Percentiles rank a stretch among this genome's conserved stretches.
These are phyloP conservation scores for Candida gigantensis DNA, from an alignment of 1,139 yeast genomes.

Conservation along the genomic window DNA sequence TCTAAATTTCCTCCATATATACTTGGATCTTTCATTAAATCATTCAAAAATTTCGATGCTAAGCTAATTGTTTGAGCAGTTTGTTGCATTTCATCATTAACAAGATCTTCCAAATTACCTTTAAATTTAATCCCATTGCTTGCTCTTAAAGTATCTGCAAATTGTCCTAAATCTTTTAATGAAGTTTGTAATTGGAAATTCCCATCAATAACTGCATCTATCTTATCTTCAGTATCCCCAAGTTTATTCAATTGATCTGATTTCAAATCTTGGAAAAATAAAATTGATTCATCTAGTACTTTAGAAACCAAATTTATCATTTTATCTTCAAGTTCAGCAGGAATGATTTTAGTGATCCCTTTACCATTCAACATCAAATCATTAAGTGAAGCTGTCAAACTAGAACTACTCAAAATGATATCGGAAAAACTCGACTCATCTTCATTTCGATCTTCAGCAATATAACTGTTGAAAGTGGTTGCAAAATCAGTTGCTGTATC, in stretches of 20 bases:
- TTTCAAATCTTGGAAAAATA: conserved; percentile 60
- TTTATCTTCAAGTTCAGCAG: conserved; percentile 55
- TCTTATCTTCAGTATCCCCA: conserved; percentile 62
- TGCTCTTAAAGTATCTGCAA: conserved; percentile 56
- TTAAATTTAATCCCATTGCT: conserved; percentile 42
- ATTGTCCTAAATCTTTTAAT: conserved; percentile 58
- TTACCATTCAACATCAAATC: conserved; percentile 71
- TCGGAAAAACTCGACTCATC: conserved; percentile 58
- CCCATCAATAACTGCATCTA: conserved; percentile 74
- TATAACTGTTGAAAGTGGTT: conserved; percentile 70
- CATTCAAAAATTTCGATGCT: conserved; percentile 63
- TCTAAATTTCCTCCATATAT: conserved; percentile 63
- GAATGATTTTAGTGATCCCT: conserved; percentile 61
- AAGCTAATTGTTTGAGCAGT: conserved; percentile 70
- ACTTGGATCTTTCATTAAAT: conserved; percentile 56
- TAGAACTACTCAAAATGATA: conserved; percentile 67
- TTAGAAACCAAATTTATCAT: conserved; percentile 53
- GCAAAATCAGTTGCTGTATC: conserved; percentile 81
- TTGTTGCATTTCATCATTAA: conserved; percentile 68
- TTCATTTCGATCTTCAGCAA: conserved; percentile 76
- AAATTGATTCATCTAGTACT: conserved; percentile 62
- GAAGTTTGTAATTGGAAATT: conserved; percentile 74
- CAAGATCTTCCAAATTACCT: conserved; percentile 68
- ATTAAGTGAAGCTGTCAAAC: conserved; percentile 62
- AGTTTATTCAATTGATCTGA: conserved; percentile 53